Base-by-base conservation (phyloP, 345 rosid genomes). In the Eucalyptus albens region DNA sequence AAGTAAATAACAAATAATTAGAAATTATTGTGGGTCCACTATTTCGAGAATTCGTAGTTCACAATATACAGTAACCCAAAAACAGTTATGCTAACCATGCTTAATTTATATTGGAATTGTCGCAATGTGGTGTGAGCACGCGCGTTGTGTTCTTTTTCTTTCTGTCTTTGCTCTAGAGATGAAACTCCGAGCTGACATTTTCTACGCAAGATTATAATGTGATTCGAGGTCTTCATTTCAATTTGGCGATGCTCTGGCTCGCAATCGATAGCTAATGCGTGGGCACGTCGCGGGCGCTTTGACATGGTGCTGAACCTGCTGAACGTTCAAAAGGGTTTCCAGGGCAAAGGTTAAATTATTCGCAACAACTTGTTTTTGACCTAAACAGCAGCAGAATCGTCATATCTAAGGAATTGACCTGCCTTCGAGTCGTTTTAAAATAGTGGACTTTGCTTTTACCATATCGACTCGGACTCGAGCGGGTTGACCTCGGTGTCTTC, bases 1-100 rank as follows among this genome's bases (percentile, higher is more conserved):
- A 53, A 8, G 2, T 53, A 19, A 53, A 53, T 53, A 53, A 19
- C 5, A 19, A 53, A 19, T 19, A 53, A 19, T 53, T 53, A 19
- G 0, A 19, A 19, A 53, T 19, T 53, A 19, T 8, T 21, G 0
- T 8, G 11, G 11, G 26, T 53, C 59, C 1, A 53, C 11, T 21
- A 53, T 0, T 53, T 53, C 2, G 26, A 53, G 26, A 53, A 53
- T 53, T 53, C 11, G 0, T 21, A 53, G 1, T 53, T 53, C 59
- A 53, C 2, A 19, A 21, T 53, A 53, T 53, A 21, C 5, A 4
- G 11, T 19, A 19, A 1, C 11, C 5, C 5, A 53, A 8, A 53
- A 53, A 53, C 0, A 53, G 11, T 53, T 53, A 8, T 53, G 26
- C 59, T 53, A 19, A 21, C 59, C 11, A 21, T 53, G 59, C 11